phyloP scores from a whole-genome alignment of 768 basidiomycete species.

The Tremella fuciformis region DNA sequence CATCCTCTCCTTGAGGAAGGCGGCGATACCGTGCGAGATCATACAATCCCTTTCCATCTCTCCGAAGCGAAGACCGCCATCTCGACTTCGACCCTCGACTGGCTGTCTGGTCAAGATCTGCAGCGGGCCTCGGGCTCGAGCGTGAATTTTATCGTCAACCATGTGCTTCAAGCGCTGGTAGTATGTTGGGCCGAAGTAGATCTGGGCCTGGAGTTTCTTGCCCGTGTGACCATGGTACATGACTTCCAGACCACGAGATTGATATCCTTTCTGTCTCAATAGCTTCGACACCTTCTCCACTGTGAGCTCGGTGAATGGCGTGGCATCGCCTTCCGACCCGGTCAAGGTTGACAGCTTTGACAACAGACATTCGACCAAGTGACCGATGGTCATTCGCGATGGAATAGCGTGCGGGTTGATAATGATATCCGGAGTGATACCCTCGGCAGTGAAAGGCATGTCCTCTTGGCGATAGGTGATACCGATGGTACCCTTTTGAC shows the following conservation, averaged over 20 bases:
- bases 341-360: conserved; percentile 94
- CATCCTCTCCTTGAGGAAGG: conserved; percentile 93
- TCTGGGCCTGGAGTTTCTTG: conserved; percentile 94
- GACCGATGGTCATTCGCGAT: conserved; percentile 99
- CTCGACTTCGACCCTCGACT: conserved; percentile 96
- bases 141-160: conserved; percentile 99
- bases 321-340: conserved; percentile 96
- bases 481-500: conserved; percentile 99
- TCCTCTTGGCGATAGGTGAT: conserved; percentile 99
- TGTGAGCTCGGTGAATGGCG: conserved; percentile 96
- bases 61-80: conserved; percentile 98
- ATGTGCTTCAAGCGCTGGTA: conserved; percentile 99
- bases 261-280: conserved; percentile 85
- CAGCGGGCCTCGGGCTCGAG: conserved; percentile 91
- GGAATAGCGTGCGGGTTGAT: conserved; percentile 99
- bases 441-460: conserved; percentile 98
- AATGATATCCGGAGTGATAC: conserved; percentile 92
- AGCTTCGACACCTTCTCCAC: conserved; percentile 96
- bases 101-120: conserved; percentile 97
- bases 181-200: conserved; percentile 98
- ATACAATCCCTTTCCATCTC: conserved; percentile 99
- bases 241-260: conserved; percentile 92
- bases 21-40: conserved; percentile 99
- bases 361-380: conserved; percentile 95
- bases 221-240: conserved; percentile 99